phyloP scores from a whole-genome alignment of 1,284 basidiomycete genomes.

The Kwoniella shivajii region DNA sequence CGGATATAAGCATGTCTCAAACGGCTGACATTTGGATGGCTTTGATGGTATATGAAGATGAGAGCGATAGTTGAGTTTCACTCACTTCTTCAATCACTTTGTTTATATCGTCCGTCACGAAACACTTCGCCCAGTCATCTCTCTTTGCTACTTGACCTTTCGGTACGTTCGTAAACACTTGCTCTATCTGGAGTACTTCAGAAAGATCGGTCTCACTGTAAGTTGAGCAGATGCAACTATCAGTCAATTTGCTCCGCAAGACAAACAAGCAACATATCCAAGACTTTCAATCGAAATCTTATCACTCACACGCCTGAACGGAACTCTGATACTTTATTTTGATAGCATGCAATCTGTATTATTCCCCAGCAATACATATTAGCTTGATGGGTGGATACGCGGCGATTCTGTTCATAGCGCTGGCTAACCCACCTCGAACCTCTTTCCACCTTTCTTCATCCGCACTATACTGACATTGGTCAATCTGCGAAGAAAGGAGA shows the following conservation, averaged over 20 bases:
- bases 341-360: conserved; percentile 92
- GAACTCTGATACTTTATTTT: conserved; percentile 99
- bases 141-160: conserved; percentile 92
- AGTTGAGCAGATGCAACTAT: conserved; percentile 1
- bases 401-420: too few species aligned
- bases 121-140: conserved; percentile 88
- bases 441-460: conserved; percentile 93
- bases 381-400: too few species aligned
- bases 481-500: conserved; percentile 60
- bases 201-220: conserved; percentile 85
- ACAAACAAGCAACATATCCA: too few species aligned
- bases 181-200: conserved; percentile 95
- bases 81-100: conserved; percentile 81
- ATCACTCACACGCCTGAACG: conserved; percentile 81
- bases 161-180: conserved; percentile 94
- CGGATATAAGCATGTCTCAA: too few species aligned
- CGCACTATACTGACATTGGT: conserved; percentile 97
- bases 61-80: too few species aligned
- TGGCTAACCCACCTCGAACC: conserved; percentile 81
- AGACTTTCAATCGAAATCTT: too few species aligned
- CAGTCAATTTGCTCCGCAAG: too few species aligned
- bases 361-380: too few species aligned
- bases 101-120: conserved; percentile 72
- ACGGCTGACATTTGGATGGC: too few species aligned
- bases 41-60: too few species aligned